These are phyloP conservation scores for Blepharisma undulans DNA, from an alignment of 169 alveolate species.

Conservation along the genomic window DNA sequence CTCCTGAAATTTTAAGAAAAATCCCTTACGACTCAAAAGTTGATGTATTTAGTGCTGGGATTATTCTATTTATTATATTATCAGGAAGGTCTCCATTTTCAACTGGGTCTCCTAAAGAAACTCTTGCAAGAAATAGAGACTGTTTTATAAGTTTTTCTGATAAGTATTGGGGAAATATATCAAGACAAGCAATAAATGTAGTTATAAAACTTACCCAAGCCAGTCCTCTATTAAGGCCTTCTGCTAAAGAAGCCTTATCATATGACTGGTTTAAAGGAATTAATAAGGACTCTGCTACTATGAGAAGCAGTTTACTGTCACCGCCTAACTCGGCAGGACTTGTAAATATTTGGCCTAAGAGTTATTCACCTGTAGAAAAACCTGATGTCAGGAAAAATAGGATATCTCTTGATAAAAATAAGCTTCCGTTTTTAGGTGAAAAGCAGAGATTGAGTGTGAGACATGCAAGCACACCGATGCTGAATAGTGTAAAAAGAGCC, in stretches of 20 bases:
- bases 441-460: not conserved
- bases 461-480: not conserved
- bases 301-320: not conserved
- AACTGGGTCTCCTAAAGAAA: slow-evolving; percentile 74
- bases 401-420: not conserved
- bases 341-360: not conserved
- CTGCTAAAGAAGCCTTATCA: slow-evolving; percentile 4
- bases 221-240: not conserved
- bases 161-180: slow-evolving; percentile 8
- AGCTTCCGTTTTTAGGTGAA: not conserved
- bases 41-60: slow-evolving; percentile 86
- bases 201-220: not conserved
- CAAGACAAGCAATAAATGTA: not conserved
- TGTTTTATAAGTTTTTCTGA: not conserved
- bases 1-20: slow-evolving; percentile 90
- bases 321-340: not conserved
- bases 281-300: not conserved
- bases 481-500: not conserved
- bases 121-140: slow-evolving; percentile 54
- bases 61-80: slow-evolving; percentile 77
- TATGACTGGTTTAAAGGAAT: not conserved
- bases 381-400: not conserved
- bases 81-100: slow-evolving; percentile 90
- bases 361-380: not conserved
- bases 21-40: slow-evolving; percentile 83